phyloP scores from a whole-genome alignment of 2,329 filamentous ascomycete genomes.

The Fusarium humuli region DNA sequence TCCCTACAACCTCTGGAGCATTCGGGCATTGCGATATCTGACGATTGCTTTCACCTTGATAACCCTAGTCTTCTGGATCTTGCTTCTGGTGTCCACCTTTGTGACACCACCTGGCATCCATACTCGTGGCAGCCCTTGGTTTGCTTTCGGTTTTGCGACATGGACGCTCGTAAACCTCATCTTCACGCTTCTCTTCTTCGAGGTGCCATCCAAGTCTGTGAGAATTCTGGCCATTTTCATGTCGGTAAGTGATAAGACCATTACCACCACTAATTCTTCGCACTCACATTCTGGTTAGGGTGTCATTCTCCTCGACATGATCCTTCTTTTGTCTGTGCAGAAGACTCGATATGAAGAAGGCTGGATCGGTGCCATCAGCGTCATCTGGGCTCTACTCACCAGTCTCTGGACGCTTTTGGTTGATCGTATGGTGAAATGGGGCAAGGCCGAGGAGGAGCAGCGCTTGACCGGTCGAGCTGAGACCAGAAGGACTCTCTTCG shows the following conservation, averaged over 20 bases:
- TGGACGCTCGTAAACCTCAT: conserved; percentile 81
- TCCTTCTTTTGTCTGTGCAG: conserved; percentile 81
- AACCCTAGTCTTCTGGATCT: conserved; percentile 91
- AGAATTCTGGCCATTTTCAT: conserved; percentile 78
- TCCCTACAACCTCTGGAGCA: conserved; percentile 94
- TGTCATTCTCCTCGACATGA: conserved; percentile 70
- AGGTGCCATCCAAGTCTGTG: conserved; percentile 82
- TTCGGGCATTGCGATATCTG: conserved; percentile 82
- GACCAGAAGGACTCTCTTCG: conserved; percentile 80
- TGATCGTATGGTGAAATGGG: conserved; percentile 88
- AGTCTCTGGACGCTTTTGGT: conserved; percentile 81
- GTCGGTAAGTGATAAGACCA: conserved; percentile 51
- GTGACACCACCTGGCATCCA: conserved; percentile 89
- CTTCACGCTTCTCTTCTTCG: conserved; percentile 86
- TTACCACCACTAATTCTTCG: background rate
- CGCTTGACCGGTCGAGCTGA: conserved; percentile 90
- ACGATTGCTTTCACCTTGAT: conserved; percentile 80
- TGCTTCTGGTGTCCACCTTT: conserved; percentile 90
- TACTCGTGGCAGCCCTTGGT: conserved; percentile 91
- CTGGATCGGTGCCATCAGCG: conserved; percentile 89
- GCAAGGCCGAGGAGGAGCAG: conserved; percentile 92
- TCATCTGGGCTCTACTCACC: conserved; percentile 83
- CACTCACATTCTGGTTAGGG: conserved; percentile 38
- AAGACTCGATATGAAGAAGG: conserved; percentile 85
- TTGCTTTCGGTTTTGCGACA: conserved; percentile 85